Evolutionary conservation across 2,329 filamentous ascomycete species (phyloP), one percentile per base, ranked within the genome.

Genomic region (Paecilomyces formosus): DNA sequence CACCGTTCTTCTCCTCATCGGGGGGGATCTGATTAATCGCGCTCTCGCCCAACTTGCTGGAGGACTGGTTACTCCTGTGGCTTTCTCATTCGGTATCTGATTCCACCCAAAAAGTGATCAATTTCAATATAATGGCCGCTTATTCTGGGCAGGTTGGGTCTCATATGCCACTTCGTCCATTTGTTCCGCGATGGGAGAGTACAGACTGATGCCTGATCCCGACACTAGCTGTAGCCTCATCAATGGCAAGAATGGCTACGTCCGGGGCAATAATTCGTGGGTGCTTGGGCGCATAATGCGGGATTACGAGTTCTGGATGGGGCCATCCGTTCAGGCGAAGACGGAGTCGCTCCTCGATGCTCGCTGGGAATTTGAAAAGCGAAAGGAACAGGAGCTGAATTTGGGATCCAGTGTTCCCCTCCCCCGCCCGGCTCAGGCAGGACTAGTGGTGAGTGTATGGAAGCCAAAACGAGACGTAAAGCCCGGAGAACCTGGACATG

Each of bases 251-350:
- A 74, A 63, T 15, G 73, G 76, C 0, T 74, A 75, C 58, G 63
- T 65, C 4, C 68, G 75, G 1, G 66, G 70, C 2, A 80, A 79
- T 56, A 65, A 66, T 12, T 71, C 65, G 21, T 81, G 77, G 77
- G 65, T 79, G 3, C 63, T 81, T 9, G 77, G 76, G 0, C 67
- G 78, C 0, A 66, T 80, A 0, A 60, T 79, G 6, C 67, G 77
- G 26, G 77, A 80, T 61, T 74, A 71, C 33, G 72, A 78, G 64
- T 58, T 54, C 33, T 74, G 70, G 69, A 65, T 62, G 61, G 62
- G 59, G 1, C 12, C 39, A 18, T 28, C 65, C 26, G 55, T 55
- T 21, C 56, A 57, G 24, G 60, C 56, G 0, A 60, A 61, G 26
- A 61, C 57, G 22, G 53, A 64, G 6, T 31, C 39, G 3, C 54